Evolutionary conservation across 2,329 filamentous ascomycete genomes (phyloP), one percentile per base, ranked within the genome.

Genomic region (Zalaria obscura): DNA sequence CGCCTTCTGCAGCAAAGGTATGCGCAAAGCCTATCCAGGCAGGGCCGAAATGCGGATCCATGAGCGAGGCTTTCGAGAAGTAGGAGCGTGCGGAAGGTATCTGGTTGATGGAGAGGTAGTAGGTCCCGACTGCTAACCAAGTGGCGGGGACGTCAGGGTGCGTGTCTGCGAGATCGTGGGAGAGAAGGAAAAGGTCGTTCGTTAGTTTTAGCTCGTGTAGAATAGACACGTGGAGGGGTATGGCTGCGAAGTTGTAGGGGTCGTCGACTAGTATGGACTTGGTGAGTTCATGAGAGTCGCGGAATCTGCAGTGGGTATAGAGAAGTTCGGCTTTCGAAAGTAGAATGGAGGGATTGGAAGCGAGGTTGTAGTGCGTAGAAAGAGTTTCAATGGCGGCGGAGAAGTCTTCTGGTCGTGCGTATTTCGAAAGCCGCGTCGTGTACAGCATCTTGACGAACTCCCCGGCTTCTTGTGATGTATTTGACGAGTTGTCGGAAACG

Each of bases 21-120:
- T 98, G 93, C 1, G 91, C 91, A 56, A 98, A 98, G 1, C 93
- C 91, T 49, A 98, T 96, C 91, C 91, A 98, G 3, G 91, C 91
- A 1, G 91, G 85, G 0, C 89, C 89, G 53, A 94, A 98, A 64
- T 96, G 89, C 5, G 89, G 84, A 56, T 98, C 88, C 80, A 98
- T 89, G 69, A 96, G 83, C 49, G 85, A 93, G 4, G 93, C 84
- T 63, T 98, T 98, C 55, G 85, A 93, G 61, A 98, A 98, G 67
- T 91, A 98, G 33, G 89, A 78, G 7, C 91, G 78, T 6, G 93
- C 88, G 29, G 29, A 7, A 3, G 91, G 83, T 44, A 98, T 86
- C 54, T 87, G 88, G 51, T 78, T 76, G 40, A 88, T 94, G 10
- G 81, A 72, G 48, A 96, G 79, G 62, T 98, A 98, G 67, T 96